Percentiles rank a stretch among this genome's conserved stretches.
These are phyloP conservation scores for Bacidia gigantensis DNA, from an alignment of 495 filamentous ascomycete genomes.

Conservation along the genomic window DNA sequence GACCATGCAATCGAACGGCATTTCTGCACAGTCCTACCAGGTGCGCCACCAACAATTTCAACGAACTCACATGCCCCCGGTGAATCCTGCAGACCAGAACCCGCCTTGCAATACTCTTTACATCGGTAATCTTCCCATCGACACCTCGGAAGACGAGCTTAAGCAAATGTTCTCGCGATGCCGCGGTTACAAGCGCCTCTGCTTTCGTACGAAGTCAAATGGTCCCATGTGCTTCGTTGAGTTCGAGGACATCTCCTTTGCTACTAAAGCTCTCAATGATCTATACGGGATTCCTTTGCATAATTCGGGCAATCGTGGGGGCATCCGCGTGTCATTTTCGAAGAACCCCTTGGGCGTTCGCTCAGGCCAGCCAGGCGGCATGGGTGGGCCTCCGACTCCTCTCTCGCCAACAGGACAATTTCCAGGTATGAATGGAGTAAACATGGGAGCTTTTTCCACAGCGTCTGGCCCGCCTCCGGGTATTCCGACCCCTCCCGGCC, in stretches of 20 bases:
- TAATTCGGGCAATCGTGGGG: constrained; percentile 79
- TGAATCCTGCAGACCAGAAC: constrained; percentile 93
- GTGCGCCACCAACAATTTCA: constrained; percentile 44
- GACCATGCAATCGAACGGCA: constrained; percentile 45
- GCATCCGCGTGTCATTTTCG: constrained; percentile 94
- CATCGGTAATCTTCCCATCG: constrained; percentile 86
- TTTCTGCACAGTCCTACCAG: constrained; percentile 37
- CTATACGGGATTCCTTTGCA: constrained; percentile 79
- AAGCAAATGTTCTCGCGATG: constrained; percentile 91
- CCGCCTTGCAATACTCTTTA: constrained; percentile 97
- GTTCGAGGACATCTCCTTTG: constrained; percentile 89
- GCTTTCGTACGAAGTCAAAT: constrained; percentile 95
- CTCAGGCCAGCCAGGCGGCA: constrained; percentile 49
- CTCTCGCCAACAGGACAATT: constrained; percentile 36
- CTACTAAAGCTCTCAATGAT: constrained; percentile 84
- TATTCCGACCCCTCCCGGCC: constrained; percentile 53
- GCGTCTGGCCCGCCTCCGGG: constrained; percentile 67
- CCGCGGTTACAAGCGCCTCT: constrained; percentile 89
- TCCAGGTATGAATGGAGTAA: constrained; percentile 36
- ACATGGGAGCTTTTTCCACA: constrained; percentile 51
- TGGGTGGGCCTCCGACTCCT: constrained; percentile 32
- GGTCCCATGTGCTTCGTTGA: constrained; percentile 99
- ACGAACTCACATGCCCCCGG: constrained; percentile 64
- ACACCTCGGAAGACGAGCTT: constrained; percentile 91
- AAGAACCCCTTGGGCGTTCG: constrained; percentile 96